These are phyloP conservation scores for Cyberlindnera americana DNA, from an alignment of 805 yeast genomes.

Conservation along the genomic window DNA sequence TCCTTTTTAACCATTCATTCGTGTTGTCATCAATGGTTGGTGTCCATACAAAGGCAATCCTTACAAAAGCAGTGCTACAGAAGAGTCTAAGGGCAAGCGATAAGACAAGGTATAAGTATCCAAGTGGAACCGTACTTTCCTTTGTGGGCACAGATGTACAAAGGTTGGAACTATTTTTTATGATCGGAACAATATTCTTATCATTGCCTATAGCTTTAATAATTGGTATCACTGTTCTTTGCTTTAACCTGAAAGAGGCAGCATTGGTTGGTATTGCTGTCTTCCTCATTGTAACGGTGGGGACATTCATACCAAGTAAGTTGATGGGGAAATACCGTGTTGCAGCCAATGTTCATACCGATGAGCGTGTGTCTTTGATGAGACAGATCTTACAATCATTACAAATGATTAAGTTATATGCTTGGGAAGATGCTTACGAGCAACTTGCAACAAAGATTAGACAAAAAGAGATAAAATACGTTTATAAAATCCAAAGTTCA, in stretches of 20 bases:
- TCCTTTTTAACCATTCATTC: constrained; percentile 43
- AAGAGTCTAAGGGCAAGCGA: constrained; percentile 59
- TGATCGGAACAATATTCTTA: not conserved
- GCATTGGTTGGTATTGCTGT: constrained; percentile 61
- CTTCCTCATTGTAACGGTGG: constrained; percentile 37
- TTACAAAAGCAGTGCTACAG: constrained; percentile 61
- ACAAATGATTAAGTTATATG: constrained; percentile 72
- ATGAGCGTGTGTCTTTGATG: constrained; percentile 52
- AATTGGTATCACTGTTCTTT: constrained; percentile 54
- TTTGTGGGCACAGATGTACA: constrained; percentile 74
- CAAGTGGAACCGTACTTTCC: constrained; percentile 69
- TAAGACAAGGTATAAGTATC: constrained; percentile 50
- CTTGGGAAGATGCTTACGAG: constrained; percentile 81
- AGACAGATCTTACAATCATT: constrained; percentile 58
- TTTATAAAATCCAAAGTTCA: constrained; percentile 53
- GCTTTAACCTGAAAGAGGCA: constrained; percentile 61
- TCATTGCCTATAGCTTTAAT: constrained; percentile 43
- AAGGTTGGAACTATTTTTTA: constrained; percentile 32
- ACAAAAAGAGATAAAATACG: constrained; percentile 49
- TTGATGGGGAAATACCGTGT: constrained; percentile 44
- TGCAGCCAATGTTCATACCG: constrained; percentile 53
- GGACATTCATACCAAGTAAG: constrained; percentile 41
- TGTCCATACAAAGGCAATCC: constrained; percentile 58
- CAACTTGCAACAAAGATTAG: constrained; percentile 48
- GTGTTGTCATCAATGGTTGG: constrained; percentile 62